Percentiles rank a stretch among this genome's conserved stretches.
phyloP scores from a whole-genome alignment of 805 yeast species.

The Candida manassasensis region DNA sequence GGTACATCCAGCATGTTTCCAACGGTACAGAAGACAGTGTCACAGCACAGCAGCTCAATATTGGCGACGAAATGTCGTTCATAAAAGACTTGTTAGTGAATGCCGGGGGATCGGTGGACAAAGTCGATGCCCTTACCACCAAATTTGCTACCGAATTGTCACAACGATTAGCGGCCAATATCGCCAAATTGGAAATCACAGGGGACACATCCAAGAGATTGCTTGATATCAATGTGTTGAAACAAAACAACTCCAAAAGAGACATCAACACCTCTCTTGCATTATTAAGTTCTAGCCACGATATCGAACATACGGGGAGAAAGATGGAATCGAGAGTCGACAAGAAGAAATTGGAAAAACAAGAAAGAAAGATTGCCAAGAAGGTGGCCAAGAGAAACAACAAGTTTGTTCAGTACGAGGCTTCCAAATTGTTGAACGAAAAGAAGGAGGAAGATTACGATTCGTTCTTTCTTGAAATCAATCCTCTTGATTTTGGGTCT shows the following conservation, averaged over 20 bases:
- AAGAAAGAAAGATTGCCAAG: slow-evolving; percentile 94
- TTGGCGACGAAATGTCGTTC: slow-evolving; percentile 64
- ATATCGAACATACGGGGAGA: slow-evolving; percentile 88
- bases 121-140: slow-evolving; percentile 46
- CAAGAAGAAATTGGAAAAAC: slow-evolving; percentile 93
- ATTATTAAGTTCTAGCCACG: slow-evolving; percentile 70
- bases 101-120: slow-evolving; percentile 74
- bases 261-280: slow-evolving; percentile 75
- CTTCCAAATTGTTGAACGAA: slow-evolving; percentile 79
- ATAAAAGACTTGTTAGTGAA: slow-evolving; percentile 59
- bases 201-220: slow-evolving; percentile 88
- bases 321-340: slow-evolving; percentile 92
- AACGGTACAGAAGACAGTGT: slow-evolving; percentile 76
- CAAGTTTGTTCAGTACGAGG: slow-evolving; percentile 83
- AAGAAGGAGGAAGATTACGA: slow-evolving; percentile 75
- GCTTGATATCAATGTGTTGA: slow-evolving; percentile 67
- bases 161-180: slow-evolving; percentile 56
- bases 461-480: slow-evolving; percentile 89
- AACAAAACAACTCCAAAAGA: slow-evolving; percentile 53
- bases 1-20: slow-evolving; percentile 82
- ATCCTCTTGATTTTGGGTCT: slow-evolving; percentile 83
- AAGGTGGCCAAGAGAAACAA: slow-evolving; percentile 89
- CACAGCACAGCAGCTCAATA: slow-evolving; percentile 65
- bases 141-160: slow-evolving; percentile 46
- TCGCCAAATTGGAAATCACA: slow-evolving; percentile 69